Conservation (phyloP, 2,329 filamentous ascomycete species). For the Colletotrichum orchidophilum region DNA sequence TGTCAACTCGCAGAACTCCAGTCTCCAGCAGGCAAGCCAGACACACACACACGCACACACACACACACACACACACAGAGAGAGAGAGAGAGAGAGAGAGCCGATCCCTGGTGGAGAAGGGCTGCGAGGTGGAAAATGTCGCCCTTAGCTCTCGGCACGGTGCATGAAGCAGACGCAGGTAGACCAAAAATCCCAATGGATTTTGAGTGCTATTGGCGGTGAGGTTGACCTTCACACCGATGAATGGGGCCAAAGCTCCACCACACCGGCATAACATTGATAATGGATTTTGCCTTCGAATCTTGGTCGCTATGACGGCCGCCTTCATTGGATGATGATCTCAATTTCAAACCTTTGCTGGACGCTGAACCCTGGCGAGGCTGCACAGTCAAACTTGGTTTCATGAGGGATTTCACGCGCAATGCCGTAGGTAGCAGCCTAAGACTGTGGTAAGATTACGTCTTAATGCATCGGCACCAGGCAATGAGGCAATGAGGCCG, state of each 20-base stretch:
- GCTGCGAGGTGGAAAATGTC: conserved; percentile 29
- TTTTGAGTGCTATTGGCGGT: conserved; percentile 30
- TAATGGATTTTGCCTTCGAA: conserved; percentile 22
- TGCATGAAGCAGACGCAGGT: conserved; percentile 20
- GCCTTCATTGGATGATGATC: conserved; percentile 28
- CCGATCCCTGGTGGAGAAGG: conserved; percentile 18
- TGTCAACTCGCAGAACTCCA: background rate
- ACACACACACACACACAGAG: too few relatives aligned
- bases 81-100: conserved; percentile 4
- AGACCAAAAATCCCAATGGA: conserved; percentile 9
- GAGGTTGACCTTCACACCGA: conserved; percentile 13
- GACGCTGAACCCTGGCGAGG: conserved; percentile 25
- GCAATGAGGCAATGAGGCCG: conserved; percentile 13
- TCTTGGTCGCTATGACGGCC: conserved; percentile 10
- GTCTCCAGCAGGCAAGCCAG: background rate
- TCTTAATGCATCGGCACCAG: conserved; percentile 30
- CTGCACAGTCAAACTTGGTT: conserved; percentile 32
- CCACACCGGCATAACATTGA: conserved; percentile 30
- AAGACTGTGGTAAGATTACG: conserved; percentile 29
- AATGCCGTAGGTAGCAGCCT: background rate
- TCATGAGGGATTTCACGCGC: conserved; percentile 31
- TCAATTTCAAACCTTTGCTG: conserved; percentile 20
- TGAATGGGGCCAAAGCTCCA: conserved; percentile 23
- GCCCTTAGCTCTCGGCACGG: conserved; percentile 14
- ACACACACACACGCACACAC: too few relatives aligned